Base-by-base conservation (phyloP, 169 alveolate genomes). In the Cryptosporidium andersoni region DNA sequence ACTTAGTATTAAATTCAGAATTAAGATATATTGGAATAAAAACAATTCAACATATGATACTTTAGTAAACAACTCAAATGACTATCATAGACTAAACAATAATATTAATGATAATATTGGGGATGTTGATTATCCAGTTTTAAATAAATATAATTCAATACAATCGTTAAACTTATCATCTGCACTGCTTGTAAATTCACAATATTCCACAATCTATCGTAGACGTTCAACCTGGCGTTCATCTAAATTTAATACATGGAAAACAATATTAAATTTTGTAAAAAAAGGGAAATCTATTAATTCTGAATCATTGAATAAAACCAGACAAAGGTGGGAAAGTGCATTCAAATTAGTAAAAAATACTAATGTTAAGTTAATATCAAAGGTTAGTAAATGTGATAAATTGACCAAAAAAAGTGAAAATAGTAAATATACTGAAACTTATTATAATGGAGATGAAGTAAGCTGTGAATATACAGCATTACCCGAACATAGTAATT, bases 171-270 rank as follows among this genome's bases (percentile, higher is more conserved):
- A 66, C 45, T 52, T 66, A 36, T 66, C 81, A 40, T 66, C 81
- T 1, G 81, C 66, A 14, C 37, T 66, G 16, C n/a, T 66, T 2
- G 81, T 66, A 12, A 64, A 66, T 39, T 66, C 81, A 14, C 51
- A 66, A 34, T 66, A 66, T 14, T 66, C 81, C 9, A 66, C 81
- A 14, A 65, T 66, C 3, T 66, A 40, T 25, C 51, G 81, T 40
- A 66, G 81, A 66, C 51, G 48, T n/a, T 51, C 81, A 4, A 66
- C 81, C n/a, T 66, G 81, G 81, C 34, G 81, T n/a, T 66, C 81
- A 7, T 42, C 60, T 45, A 66, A 66, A 45, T 51, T 66, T 47
- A 66, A 52, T 14, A 39, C 65, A 5, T 66, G 81, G 81, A 66
- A 43, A 11, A 42, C 64, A 3, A 66, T 66, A 16, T 37, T 66